A percentile compares a stretch with the other conserved stretches of the same genome.
These are phyloP conservation scores for Posidonia australis DNA, from an alignment of 106 monocot species.

Conservation along the genomic window DNA sequence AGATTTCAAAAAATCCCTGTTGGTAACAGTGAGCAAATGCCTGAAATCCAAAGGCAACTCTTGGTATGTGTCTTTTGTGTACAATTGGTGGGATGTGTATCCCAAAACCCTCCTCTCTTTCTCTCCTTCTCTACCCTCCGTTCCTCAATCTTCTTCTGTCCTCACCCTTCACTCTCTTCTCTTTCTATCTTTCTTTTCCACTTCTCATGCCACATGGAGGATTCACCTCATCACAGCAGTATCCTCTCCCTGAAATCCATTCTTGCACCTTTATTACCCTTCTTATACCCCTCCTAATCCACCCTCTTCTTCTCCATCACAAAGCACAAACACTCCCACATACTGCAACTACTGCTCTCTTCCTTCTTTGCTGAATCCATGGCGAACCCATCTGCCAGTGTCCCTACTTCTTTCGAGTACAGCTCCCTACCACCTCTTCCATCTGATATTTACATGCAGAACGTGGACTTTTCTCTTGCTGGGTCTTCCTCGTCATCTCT, in stretches of 20 bases:
- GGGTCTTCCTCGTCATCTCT: neutral
- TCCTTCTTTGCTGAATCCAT: slow-evolving; percentile 1
- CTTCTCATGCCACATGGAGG: slow-evolving; percentile 2
- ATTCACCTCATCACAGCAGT: slow-evolving; percentile 5
- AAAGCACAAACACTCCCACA: neutral
- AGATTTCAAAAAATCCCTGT: neutral
- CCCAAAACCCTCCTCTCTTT: neutral
- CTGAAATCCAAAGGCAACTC: neutral
- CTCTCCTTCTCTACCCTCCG: neutral
- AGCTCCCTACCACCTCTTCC: neutral
- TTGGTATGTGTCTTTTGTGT: neutral
- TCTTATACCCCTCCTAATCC: neutral
- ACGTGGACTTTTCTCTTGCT: neutral
- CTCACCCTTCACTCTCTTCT: neutral
- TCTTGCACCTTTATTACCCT: no score
- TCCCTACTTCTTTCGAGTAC: neutral
- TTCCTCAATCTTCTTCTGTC: neutral
- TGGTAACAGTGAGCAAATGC: neutral
- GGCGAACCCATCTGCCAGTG: neutral
- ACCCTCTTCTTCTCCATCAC: neutral
- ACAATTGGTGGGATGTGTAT: neutral
- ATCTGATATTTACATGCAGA: slow-evolving; percentile 1
- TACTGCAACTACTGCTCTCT: neutral
- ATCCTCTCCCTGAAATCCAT: slow-evolving; percentile 2
- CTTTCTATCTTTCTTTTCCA: neutral